Evolutionary conservation across 495 filamentous ascomycete genomes (phyloP).

Genomic region (Evernia prunastri): DNA sequence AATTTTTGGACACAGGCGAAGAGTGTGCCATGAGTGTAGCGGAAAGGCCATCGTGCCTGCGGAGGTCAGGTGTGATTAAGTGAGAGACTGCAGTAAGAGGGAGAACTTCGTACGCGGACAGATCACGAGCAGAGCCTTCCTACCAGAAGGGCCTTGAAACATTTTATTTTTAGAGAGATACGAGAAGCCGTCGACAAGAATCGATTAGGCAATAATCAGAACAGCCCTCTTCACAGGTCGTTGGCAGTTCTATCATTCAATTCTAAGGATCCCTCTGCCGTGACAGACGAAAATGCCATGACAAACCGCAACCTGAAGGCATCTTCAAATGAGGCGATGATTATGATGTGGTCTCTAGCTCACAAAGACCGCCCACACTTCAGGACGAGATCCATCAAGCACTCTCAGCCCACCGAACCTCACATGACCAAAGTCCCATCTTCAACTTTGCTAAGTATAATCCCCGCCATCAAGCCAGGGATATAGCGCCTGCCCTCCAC

Average conservation of each 20-base stretch:
- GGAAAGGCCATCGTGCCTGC: neutral
- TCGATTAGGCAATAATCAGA: neutral
- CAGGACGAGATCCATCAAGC: neutral
- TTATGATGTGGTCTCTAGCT: neutral
- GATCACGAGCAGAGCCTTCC: neutral
- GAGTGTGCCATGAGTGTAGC: conserved; percentile 41
- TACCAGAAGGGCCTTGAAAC: too few relatives aligned
- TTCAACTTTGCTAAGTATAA: conserved; percentile 21
- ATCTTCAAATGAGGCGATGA: neutral
- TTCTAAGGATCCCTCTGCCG: neutral
- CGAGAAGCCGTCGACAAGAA: neutral
- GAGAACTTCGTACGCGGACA: neutral
- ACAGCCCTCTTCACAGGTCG: neutral
- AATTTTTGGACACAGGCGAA: conserved; percentile 95
- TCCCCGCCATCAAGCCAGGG: conserved; percentile 48
- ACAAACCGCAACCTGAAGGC: neutral
- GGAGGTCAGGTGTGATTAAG: neutral
- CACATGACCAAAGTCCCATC: conserved; percentile 22
- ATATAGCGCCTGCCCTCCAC: conserved; percentile 85
- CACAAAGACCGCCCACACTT: neutral
- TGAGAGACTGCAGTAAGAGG: neutral
- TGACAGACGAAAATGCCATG: neutral
- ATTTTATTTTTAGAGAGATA: too few relatives aligned
- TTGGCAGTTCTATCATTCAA: neutral
- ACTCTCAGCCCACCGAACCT: neutral